Evolutionary conservation across 1,284 basidiomycete species (phyloP), one percentile per base, ranked within the genome.

Genomic region (Malassezia equina): DNA sequence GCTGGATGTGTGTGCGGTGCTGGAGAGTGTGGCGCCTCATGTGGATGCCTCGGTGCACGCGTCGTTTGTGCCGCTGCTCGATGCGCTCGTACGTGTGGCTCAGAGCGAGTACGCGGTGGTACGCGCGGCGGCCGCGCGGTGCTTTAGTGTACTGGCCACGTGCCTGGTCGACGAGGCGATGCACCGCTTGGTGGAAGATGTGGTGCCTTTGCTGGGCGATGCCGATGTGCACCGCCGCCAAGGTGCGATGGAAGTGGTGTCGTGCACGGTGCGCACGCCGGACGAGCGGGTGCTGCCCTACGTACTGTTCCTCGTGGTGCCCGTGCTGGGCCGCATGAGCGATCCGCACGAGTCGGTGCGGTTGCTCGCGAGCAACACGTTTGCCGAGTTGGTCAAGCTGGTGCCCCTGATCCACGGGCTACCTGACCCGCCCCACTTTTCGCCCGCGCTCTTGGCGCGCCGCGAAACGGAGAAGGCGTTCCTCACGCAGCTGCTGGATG

Each of bases 321-420:
- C 94, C 0, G 83, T 96, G 4, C 83, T 99, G 8, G 94, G 94
- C 7, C 82, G 94, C 31, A 98, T 98, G 94, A 95, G 90, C 63
- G 94, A 99, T 75, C 75, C 83, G 3, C 86, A 98, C 69, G 89
- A 93, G 62, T 84, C 88, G 59, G 85, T 94, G 44, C 85, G 94
- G 19, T 83, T 93, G 33, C 84, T 90, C 5, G 86, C 94, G 0
- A 96, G 94, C 7, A 90, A 90, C 69, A 94, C 91, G 0, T 99
- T 99, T 73, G 94, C 94, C 0, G 86, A 89, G 2, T 78, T 99
- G n/a, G 88, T 99, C 65, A 96, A 98, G 79, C 93, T 99, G 86
- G 90, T 98, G 6, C 94, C 94, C 4, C 80, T 99, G 0, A 94
- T 98, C 81, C 87, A 89, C 61, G 94, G 93, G 49, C 79, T 98